These are phyloP conservation scores for Neofusicoccum umdonicola DNA, from an alignment of 2,329 filamentous ascomycete genomes.

Conservation along the genomic window DNA sequence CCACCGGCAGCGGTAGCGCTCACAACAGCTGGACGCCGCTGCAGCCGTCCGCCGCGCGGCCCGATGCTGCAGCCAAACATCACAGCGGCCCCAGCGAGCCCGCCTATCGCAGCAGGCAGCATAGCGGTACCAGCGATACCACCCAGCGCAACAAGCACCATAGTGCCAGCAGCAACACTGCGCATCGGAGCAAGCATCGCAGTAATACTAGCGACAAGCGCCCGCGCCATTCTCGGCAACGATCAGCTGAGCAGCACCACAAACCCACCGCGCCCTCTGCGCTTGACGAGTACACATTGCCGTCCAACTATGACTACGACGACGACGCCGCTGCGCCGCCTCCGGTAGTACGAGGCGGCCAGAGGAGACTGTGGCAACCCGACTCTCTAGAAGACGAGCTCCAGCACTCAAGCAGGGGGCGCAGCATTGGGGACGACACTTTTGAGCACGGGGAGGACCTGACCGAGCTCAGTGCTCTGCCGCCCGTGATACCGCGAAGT, in stretches of 20 bases:
- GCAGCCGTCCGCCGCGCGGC: neutral
- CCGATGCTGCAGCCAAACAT: neutral
- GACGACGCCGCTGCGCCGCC: slow-evolving; percentile 18
- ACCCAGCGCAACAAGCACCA: neutral
- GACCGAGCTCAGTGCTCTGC: slow-evolving; percentile 12
- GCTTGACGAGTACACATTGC: slow-evolving; percentile 21
- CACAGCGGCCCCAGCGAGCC: neutral
- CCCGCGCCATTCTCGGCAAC: neutral
- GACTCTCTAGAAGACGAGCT: slow-evolving; percentile 42
- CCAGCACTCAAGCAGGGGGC: slow-evolving; percentile 18
- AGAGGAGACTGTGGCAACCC: slow-evolving; percentile 26
- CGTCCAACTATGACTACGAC: slow-evolving; percentile 22
- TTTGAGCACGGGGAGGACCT: neutral
- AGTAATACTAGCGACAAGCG: neutral
- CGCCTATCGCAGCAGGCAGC: neutral
- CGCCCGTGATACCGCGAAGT: slow-evolving; percentile 9
- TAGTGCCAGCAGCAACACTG: neutral
- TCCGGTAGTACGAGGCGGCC: slow-evolving; percentile 13
- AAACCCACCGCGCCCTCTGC: neutral
- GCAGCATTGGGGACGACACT: neutral
- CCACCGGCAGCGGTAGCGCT: neutral
- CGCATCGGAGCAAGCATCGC: neutral
- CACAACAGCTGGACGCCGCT: slow-evolving; percentile 10
- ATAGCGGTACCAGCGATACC: neutral
- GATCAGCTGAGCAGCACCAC: neutral